Evolutionary conservation across 1,284 basidiomycete species (phyloP).

Genomic region (Pascua sp.): DNA sequence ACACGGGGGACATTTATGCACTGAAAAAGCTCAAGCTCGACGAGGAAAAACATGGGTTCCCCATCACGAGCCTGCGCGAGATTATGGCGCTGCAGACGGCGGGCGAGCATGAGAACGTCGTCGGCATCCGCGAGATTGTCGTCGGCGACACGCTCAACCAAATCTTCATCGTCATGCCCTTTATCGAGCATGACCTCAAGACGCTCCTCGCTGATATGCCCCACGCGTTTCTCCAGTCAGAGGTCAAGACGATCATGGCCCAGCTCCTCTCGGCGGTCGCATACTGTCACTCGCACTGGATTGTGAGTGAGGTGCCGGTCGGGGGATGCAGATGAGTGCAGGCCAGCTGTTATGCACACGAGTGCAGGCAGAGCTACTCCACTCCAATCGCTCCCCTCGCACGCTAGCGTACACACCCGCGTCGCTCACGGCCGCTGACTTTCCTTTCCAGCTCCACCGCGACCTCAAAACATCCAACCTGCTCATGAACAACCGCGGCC

Average conservation of each 20-base stretch:
- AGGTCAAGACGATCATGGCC: conserved; percentile 93
- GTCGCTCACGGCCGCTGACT: neutral
- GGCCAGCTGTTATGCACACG: neutral
- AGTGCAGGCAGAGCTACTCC: too few species aligned
- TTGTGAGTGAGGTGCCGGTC: conserved; percentile 48
- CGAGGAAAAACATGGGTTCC: conserved; percentile 96
- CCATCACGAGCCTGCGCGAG: conserved; percentile 93
- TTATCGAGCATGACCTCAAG: conserved; percentile 99
- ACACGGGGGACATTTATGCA: conserved; percentile 91
- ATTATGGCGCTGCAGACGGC: conserved; percentile 90
- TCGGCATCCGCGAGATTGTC: conserved; percentile 90
- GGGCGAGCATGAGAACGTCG: conserved; percentile 84
- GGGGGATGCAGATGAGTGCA: neutral
- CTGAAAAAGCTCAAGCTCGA: conserved; percentile 98
- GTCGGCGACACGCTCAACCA: conserved; percentile 99
- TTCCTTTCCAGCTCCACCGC: conserved; percentile 63
- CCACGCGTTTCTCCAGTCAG: conserved; percentile 89
- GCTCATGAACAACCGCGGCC: conserved; percentile 97
- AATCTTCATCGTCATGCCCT: conserved; percentile 99
- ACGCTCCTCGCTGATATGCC: conserved; percentile 90
- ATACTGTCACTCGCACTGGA: conserved; percentile 94
- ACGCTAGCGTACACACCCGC: neutral
- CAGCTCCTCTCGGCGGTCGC: conserved; percentile 91
- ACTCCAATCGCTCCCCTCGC: neutral
- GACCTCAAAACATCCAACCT: conserved; percentile 97